Conservation (phyloP, 2,329 filamentous ascomycete species). For the Colletotrichum eremochloae region DNA sequence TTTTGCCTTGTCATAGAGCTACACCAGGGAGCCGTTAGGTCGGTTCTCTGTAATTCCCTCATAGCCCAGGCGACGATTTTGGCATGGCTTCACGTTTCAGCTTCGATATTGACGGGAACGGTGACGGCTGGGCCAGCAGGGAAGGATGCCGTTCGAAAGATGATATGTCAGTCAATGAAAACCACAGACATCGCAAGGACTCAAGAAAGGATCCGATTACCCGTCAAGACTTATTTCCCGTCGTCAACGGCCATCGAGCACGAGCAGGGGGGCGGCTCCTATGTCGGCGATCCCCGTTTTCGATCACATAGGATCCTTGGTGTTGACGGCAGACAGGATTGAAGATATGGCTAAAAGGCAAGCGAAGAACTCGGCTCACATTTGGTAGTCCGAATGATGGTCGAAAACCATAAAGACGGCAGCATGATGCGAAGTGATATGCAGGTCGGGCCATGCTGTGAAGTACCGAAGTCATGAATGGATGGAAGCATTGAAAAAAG, state of each 20-base stretch:
- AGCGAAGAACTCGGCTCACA: conserved; percentile 12
- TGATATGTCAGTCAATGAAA: not conserved
- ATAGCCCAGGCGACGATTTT: conserved; percentile 21
- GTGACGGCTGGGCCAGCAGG: conserved; percentile 1
- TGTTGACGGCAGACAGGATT: not conserved
- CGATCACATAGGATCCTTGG: conserved; percentile 17
- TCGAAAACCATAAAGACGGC: not conserved
- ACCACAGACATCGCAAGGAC: conserved; percentile 7
- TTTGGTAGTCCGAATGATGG: not conserved
- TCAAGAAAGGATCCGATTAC: not conserved
- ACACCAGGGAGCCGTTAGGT: conserved; percentile 12
- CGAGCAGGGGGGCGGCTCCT: conserved; percentile 16
- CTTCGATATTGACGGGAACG: conserved; percentile 18
- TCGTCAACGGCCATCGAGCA: conserved; percentile 28
- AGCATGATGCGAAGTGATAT: conserved; percentile 16
- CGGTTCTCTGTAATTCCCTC: conserved; percentile 20
- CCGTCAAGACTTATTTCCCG: conserved; percentile 11
- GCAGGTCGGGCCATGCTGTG: conserved; percentile 26
- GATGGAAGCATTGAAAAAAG: conserved; percentile 39
- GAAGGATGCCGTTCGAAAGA: conserved; percentile 19
- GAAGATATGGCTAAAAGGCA: conserved; percentile 32
- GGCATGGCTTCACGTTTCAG: conserved; percentile 40
- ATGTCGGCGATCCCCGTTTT: conserved; percentile 31
- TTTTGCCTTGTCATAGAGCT: not conserved
- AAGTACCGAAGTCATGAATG: conserved; percentile 33